Base-by-base conservation (phyloP, 2,329 filamentous ascomycete genomes). In the Pseudogymnoascus sp. region DNA sequence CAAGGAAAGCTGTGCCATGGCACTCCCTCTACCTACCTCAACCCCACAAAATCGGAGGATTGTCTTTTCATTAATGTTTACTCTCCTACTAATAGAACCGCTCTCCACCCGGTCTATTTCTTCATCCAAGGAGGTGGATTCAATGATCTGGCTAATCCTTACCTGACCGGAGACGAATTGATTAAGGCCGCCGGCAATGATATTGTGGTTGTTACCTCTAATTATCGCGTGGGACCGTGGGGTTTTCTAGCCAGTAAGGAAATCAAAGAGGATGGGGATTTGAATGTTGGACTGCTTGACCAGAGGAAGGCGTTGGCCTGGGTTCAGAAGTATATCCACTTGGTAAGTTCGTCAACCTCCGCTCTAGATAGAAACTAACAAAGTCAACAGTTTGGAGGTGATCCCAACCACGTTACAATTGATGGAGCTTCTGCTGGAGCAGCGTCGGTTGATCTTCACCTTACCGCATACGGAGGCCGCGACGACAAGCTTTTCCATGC, bases 171-270 rank as follows among this genome's bases (percentile, higher is more conserved):
- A 2, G 79, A 86, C 66, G 7, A 50, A 12, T 28, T 50, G 14
- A 50, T 50, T 14, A 50, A 25, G 21, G 23, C 44, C 23, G 81
- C 82, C 67, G 83, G 89, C 66, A 85, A 84, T 1, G 80, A 79
- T 1, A 85, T 90, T 37, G 74, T 91, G 0, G 83, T 90, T 0
- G 86, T 91, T 5, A 85, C 79, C 12, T 81, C 89, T 74, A 91
- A 90, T 74, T 91, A 91, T 71, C 85, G 89, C 5, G 87, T 91
- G 4, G 88, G 88, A 0, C 81, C 84, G 0, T 90, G 85, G 67
- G 89, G 89, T 0, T 91, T 90, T 70, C 78, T 91, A n/a, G 82
- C 82, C 3, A 77, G 83, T 60, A 74, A 79, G 7, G 80, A 86
- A 66, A 72, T 84, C 1, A 67, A 73, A 25, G 66, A 69, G 67